These are phyloP conservation scores for Aspergillus pseudoglaucus DNA, from an alignment of 2,329 filamentous ascomycete genomes.

Conservation along the genomic window DNA sequence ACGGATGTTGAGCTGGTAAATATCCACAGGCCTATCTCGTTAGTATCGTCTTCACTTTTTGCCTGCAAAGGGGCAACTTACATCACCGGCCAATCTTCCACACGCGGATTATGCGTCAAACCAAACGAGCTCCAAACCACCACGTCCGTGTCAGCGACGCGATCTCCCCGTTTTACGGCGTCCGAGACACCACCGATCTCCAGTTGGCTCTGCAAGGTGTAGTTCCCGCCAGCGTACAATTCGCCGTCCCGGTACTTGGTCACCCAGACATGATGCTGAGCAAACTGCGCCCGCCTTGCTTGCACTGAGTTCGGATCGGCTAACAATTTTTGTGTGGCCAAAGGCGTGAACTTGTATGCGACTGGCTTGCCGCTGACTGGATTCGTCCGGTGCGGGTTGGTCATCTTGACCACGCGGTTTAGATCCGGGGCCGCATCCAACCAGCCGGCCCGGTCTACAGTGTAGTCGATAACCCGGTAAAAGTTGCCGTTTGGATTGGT, in stretches of 20 bases:
- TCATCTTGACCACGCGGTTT: constrained; percentile 52
- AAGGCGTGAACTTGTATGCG: constrained; percentile 51
- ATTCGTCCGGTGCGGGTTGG: constrained; percentile 49
- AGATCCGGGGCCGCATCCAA: constrained; percentile 39
- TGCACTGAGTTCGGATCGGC: constrained; percentile 50
- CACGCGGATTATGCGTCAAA: constrained; percentile 40
- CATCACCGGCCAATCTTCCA: constrained; percentile 43
- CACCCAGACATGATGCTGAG: constrained; percentile 51
- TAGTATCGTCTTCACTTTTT: constrained; percentile 2
- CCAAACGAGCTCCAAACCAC: constrained; percentile 42
- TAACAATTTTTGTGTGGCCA: constrained; percentile 53
- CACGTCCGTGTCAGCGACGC: constrained; percentile 35
- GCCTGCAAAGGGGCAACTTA: constrained; percentile 10
- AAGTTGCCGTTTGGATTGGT: constrained; percentile 50
- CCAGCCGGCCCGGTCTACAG: constrained; percentile 43
- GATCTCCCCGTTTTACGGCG: constrained; percentile 25
- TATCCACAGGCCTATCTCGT: constrained; percentile 28
- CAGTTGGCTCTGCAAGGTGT: constrained; percentile 47
- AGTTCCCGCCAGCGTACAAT: constrained; percentile 48
- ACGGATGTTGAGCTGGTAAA: constrained; percentile 37
- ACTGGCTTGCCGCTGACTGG: constrained; percentile 48
- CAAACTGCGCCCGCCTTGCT: constrained; percentile 48
- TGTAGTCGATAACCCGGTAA: constrained; percentile 44
- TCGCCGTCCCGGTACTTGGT: constrained; percentile 48
- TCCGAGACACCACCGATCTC: constrained; percentile 31